Evolutionary conservation across 768 basidiomycete species (phyloP), one percentile per base, ranked within the genome.

Genomic region (Agaricus subrufescens): DNA sequence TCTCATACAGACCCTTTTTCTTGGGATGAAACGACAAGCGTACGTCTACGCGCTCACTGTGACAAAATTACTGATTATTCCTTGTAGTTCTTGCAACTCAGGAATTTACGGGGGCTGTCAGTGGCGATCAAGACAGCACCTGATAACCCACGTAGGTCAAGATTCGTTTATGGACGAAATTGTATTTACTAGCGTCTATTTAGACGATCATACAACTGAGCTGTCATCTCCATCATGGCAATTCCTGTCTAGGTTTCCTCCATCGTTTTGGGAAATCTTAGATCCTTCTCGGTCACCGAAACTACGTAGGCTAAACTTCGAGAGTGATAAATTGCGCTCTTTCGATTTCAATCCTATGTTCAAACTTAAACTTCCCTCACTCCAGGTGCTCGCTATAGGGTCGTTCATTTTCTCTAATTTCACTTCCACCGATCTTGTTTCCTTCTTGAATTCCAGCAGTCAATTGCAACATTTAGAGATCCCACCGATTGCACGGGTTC

Each of bases 241-340:
- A 19, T 53, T 25, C 46, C 31, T 46, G 30, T 37, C 19, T 12
- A 26, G 11, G 11, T 46, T 53, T n/a, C 52, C 52, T 9, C 44
- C 29, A 12, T 37, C 44, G 15, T 53, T 53, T 5, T 53, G 52
- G 52, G 44, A 46, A 10, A 53, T 53, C 5, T 38, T 53, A 6
- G 42, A 52, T 43, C 51, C 51, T 3, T 29, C 29, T 45, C 31
- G 52, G 34, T 53, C 52, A 19, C 52, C 52, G 31, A 53, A 37
- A 27, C 52, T 53, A 31, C 31, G 30, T 12, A n/a, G 37, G 11
- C n/a, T 53, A 12, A 34, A 29, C 8, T 46, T 53, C 14, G 52
- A 53, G 29, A 38, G 43, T 12, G 52, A 53, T n/a, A 12, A 25
- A 30, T 25, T 53, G 9, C 44, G 52, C 25, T 53, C 52, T n/a